Evolutionary conservation across 2,329 filamentous ascomycete genomes (phyloP), one percentile per base, ranked within the genome.

Genomic region (Dryadomyces quercivorus): DNA sequence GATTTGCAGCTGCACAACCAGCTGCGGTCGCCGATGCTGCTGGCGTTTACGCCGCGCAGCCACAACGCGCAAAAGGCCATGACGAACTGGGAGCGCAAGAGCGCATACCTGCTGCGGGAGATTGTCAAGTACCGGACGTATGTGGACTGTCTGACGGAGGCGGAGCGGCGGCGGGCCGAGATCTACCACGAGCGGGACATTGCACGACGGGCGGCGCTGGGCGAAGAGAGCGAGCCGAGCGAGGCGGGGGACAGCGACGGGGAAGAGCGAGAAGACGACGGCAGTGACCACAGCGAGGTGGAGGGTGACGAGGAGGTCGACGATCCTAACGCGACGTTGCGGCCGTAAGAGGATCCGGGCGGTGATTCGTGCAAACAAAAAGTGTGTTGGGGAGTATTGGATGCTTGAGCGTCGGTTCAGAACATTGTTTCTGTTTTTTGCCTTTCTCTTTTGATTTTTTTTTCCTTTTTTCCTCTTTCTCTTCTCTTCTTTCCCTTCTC

Each of bases 81-180:
- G 86, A 78, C 84, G 20, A 98, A 98, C 69, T 98, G 93, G 92
- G 91, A 98, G 73, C 84, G 86, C 64, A 97, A 97, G 73, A 94
- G 88, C 55, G 85, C 88, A 34, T 95, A 97, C 66, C 72, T 98
- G 44, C 76, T 97, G 13, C 78, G 88, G 40, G 93, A 98, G 72
- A 96, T 94, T 67, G 90, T 97, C 68, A 97, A 97, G 69, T 97
- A 95, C 71, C 78, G 86, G 57, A 97, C 91, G 0, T 98, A 97
- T 64, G 91, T 96, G 61, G 93, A 97, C 67, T 84, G 82, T 38
- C 72, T 98, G 51, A 76, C 82, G 56, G 79, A 81, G 42, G 91
- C 91, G 0, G 81, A 86, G 61, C 70, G 66, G 36, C 76, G 82
- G 54, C 90, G 86, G 65, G 76, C 80, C 48, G 84, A 84, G 64